A percentile compares a stretch with the other conserved stretches of the same genome.
Conservation (phyloP, 148 eudicot genomes). For the Heliamphora exappendiculata region DNA sequence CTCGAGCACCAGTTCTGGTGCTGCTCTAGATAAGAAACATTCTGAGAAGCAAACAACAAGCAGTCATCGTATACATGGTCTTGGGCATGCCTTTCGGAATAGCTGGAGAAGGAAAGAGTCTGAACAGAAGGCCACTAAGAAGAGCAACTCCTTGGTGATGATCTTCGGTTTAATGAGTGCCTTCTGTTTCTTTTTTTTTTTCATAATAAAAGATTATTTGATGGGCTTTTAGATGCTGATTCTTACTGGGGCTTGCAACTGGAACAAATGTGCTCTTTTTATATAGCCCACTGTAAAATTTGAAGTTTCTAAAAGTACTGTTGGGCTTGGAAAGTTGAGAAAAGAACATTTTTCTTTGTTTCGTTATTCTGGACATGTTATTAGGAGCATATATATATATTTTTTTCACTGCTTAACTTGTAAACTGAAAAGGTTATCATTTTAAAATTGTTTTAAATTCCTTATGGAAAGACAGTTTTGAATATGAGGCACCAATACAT, state of each 20-base stretch:
- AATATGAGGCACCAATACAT: too few species aligned
- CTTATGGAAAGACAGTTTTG: background rate
- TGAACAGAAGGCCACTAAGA: slow-evolving; percentile 44
- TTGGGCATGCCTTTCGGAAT: slow-evolving; percentile 64
- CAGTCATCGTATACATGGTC: slow-evolving; percentile 42
- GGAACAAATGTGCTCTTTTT: background rate
- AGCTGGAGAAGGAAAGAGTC: slow-evolving; percentile 65
- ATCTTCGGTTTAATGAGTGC: background rate
- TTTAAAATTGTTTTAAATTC: background rate
- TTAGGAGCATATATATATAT: background rate
- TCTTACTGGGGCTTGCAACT: background rate
- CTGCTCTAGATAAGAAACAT: slow-evolving; percentile 47
- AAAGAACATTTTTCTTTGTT: background rate
- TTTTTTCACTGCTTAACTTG: background rate
- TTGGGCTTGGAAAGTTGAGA: background rate
- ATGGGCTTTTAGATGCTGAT: background rate
- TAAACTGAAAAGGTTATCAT: background rate
- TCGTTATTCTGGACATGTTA: background rate
- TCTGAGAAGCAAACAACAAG: slow-evolving; percentile 50
- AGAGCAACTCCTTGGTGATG: slow-evolving; percentile 52
- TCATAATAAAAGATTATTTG: background rate
- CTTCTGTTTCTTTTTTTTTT: background rate
- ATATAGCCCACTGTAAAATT: background rate
- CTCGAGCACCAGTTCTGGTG: slow-evolving; percentile 21
- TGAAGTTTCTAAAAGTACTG: background rate